Evolutionary conservation across 2,329 filamentous ascomycete species (phyloP), one percentile per base, ranked within the genome.

Genomic region (Pseudogymnoascus sp.): DNA sequence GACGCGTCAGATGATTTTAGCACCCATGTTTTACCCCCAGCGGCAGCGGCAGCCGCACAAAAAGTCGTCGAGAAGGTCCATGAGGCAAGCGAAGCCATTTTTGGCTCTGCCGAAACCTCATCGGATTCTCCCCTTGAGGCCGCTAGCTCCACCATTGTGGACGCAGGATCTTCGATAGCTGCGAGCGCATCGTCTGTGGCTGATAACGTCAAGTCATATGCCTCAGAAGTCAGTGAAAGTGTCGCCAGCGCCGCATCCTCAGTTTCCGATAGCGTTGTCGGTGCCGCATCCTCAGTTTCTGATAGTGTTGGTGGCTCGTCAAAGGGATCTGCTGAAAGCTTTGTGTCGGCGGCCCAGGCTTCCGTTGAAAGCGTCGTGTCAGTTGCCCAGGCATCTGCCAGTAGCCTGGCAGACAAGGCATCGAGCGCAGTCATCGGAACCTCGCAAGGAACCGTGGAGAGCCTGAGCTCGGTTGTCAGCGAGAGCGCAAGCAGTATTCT

Each of bases 1-100:
- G 93, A 97, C 72, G 78, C 82, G 2, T 88, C 85, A 11, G 87
- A 95, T 60, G 87, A 96, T 72, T 97, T 96, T 70, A 87, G 88
- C 58, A 86, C 83, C 52, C 87, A 87, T 60, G 78, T 78, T 14
- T 83, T 89, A 69, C 83, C 85, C 60, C 77, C 81, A 8, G 82
- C 83, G 18, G 84, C 80, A 5, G 80, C 82, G 45, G 77, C 72
- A 2, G 77, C 74, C 2, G 71, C 74, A 4, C 70, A 75, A 67
- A 72, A 68, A 62, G 67, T 69, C 43, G 64, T 64, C 8, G 65
- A 65, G n/a, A 69, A 67, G 61, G 62, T 71, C 6, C 68, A 62
- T n/a, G 71, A 73, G 14, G 64, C 65, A 5, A 69, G 64, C 25
- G 69, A 72, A 45, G 68, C 67, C 38, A 61, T 69, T 21, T 64